phyloP scores from a whole-genome alignment of 78 protist species.

The slime mould (Dictyostelium discoideum) region DNA sequence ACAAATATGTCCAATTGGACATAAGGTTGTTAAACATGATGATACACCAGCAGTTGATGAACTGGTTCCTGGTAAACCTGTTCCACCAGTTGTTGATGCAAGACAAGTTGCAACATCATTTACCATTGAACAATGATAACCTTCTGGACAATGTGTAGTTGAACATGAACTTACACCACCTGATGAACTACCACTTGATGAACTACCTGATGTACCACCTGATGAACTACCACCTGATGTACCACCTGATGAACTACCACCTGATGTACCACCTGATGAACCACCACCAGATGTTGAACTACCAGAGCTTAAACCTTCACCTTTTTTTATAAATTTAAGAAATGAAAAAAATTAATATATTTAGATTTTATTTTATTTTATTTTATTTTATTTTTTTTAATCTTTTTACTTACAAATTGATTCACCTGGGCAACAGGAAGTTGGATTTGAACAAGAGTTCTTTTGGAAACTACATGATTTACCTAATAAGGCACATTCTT shows the following conservation, averaged over 20 bases:
- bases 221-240: neutral
- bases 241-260: neutral
- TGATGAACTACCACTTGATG: neutral
- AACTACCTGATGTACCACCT: neutral
- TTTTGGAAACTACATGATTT: neutral
- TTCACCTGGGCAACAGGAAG: neutral
- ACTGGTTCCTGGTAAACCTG: neutral
- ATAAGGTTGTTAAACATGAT: neutral
- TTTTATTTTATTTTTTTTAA: neutral
- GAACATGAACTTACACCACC: neutral
- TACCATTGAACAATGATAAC: neutral
- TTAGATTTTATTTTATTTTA: neutral
- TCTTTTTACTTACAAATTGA: neutral
- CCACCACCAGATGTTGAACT: neutral
- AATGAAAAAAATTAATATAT: neutral
- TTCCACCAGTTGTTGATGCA: neutral
- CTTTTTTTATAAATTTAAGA: neutral
- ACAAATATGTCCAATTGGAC: neutral
- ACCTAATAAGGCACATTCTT: neutral
- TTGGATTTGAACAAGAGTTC: neutral
- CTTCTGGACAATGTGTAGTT: neutral
- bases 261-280: neutral
- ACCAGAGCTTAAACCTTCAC: neutral
- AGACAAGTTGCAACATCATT: conserved; percentile 4
- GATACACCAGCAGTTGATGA: neutral